Base-by-base conservation (phyloP, 2,329 filamentous ascomycete genomes). In the Apiospora sp. region DNA sequence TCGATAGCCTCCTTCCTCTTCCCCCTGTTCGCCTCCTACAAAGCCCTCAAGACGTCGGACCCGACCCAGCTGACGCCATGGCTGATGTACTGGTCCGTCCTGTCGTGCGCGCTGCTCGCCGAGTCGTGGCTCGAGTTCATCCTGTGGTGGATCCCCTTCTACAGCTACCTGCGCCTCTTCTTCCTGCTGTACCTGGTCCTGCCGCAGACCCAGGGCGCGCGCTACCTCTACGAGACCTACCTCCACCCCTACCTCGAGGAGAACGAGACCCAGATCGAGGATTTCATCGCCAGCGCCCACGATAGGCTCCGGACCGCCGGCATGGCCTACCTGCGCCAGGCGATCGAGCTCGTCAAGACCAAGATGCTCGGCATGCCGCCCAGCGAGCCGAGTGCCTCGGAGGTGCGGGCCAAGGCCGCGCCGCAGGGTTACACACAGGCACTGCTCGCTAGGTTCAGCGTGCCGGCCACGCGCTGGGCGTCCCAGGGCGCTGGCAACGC, bases 11-110 rank as follows among this genome's bases (percentile, higher is more conserved):
- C 95, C 72, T 95, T 97, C 81, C 91, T 98, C 81, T 97, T 98
- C 82, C 96, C 96, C 70, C 91, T 98, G 75, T 98, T 98, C 85
- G 95, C 96, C 77, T 98, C 96, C 75, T 98, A 98, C 89, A 98
- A 98, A 87, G 96, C 96, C 68, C 92, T 99, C 80, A 96, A 96
- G 85, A 95, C 94, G 22, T 93, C 93, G 70, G 94, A 98, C 82
- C 95, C 95, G 2, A 92, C 94, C 49, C 92, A 97, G 81, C 89
- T 98, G 73, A 94, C 94, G 75, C 96, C 96, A 92, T 99, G 96
- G 96, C 90, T 98, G 76, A 98, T 98, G 93, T 99, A 98, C 89
- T 99, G 96, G 93, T 94, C 98, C 74, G 94, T 98, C 34, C 90
- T 98, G 76, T 93, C 94, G 74, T 92, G 94, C 81, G 90, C 92